Evolutionary conservation across 208 protist species (phyloP), one percentile per base, ranked within the genome.

Genomic region (Acanthamoeba lenticulata): DNA sequence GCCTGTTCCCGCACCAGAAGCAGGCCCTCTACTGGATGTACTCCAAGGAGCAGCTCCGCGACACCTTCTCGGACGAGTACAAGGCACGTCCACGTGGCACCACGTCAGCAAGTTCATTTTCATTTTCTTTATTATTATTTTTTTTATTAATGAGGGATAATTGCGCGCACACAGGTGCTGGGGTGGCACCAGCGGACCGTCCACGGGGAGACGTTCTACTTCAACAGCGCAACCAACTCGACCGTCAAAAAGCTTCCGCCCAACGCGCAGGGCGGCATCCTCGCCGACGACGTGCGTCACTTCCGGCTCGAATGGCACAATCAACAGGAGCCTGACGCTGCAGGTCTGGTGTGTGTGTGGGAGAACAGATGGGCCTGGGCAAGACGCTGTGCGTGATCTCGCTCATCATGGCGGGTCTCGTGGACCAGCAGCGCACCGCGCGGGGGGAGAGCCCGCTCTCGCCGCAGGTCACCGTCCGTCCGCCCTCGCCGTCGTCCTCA

Each of bases 301-400:
- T 72, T 27, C 19, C 9, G 19, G 49, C 49, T 24, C 19, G 49
- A 24, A 24, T 9, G 49, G 49, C 49, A 19, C 49, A 24, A 15
- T 72, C 15, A 11, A 60, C 52, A 60, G 11, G 52, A 60, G 52
- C 67, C 15, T 77, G 9, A 34, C 11, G 15, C 27, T 13, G 9
- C 29, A 38, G 67, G 15, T 77, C 34, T 40, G 9, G 27, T 19
- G 15, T 77, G 27, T 19, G 11, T 19, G 27, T 77, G 29, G 34
- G 34, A 24, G 36, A n/a, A n/a, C 21, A 90, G 81, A 90, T 90
- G 81, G 81, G 81, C 44, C 24, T 90, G 52, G 81, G 81, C 47
- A 90, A 90, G 52, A 90, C 81, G 13, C 81, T 90, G 9, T 90
- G 81, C 38, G 81, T 90, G 27, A 90, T 90, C 81, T 90, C 81